Conservation (phyloP, 2,329 filamentous ascomycete genomes). For the Ophiostoma sp. region DNA sequence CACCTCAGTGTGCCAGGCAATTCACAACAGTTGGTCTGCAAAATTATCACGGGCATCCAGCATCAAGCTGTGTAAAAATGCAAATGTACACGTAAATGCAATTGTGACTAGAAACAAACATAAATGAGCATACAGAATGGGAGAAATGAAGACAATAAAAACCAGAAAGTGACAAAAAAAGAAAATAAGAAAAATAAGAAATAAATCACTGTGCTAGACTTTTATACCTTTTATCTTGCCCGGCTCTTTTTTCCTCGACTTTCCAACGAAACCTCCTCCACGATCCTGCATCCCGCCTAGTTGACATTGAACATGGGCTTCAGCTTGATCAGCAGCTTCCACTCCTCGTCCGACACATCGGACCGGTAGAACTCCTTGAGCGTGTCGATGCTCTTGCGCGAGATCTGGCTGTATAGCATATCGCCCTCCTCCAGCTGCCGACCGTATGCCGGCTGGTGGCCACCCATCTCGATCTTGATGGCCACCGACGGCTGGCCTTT, state of each 20-base stretch:
- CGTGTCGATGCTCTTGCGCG: slow-evolving; percentile 81
- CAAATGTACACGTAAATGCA: no score
- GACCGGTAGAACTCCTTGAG: slow-evolving; percentile 92
- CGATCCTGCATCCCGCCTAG: slow-evolving; percentile 36
- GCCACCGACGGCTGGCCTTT: slow-evolving; percentile 96
- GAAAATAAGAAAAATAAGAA: background rate
- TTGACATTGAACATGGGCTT: slow-evolving; percentile 90
- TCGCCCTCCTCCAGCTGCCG: slow-evolving; percentile 92
- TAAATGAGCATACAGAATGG: background rate
- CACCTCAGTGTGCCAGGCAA: background rate
- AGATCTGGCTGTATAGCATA: slow-evolving; percentile 79
- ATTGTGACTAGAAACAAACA: background rate
- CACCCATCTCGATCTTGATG: slow-evolving; percentile 91
- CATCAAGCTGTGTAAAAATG: no score
- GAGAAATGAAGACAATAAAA: background rate
- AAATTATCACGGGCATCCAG: no score
- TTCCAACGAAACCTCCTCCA: background rate
- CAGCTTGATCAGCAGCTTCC: slow-evolving; percentile 88
- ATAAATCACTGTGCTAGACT: slow-evolving; percentile 11
- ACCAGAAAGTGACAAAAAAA: background rate
- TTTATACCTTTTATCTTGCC: slow-evolving; percentile 10
- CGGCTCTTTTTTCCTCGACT: background rate
- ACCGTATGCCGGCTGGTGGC: slow-evolving; percentile 88
- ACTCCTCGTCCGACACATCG: slow-evolving; percentile 88
- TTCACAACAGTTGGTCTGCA: background rate